Conservation (phyloP, 2,329 filamentous ascomycete genomes). For the Falciphora oryzae region DNA sequence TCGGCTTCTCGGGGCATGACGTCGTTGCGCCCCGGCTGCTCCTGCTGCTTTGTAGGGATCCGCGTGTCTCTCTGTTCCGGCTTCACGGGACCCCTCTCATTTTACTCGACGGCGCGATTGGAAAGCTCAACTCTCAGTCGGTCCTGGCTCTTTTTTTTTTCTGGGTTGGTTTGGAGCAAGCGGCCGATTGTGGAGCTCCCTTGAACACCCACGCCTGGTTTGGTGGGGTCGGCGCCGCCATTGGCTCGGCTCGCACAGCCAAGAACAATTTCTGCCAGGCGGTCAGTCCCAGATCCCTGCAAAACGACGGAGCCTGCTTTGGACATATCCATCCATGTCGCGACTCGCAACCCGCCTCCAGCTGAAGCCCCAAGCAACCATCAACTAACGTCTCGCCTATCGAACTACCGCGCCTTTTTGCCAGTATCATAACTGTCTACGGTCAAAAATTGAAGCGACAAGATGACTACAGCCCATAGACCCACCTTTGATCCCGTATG, state of each 20-base stretch:
- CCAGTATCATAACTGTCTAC: neutral
- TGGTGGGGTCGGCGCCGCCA: neutral
- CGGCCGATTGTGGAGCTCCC: neutral
- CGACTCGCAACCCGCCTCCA: neutral
- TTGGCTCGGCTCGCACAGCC: neutral
- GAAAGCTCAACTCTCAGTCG: neutral
- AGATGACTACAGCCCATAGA: constrained; percentile 68
- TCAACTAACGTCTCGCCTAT: neutral
- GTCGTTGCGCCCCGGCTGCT: neutral
- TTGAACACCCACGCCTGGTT: neutral
- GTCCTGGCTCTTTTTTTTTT: neutral
- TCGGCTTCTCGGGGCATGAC: constrained; percentile 88
- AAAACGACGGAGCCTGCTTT: neutral
- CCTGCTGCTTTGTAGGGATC: neutral
- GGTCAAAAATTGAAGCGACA: constrained; percentile 13
- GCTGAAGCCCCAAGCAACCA: neutral
- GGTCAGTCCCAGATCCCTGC: constrained; percentile 4
- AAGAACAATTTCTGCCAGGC: constrained; percentile 19
- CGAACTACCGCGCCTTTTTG: no score
- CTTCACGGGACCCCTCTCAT: neutral
- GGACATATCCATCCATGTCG: neutral
- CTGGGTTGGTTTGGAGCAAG: neutral
- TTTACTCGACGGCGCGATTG: neutral
- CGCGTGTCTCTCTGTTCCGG: neutral
- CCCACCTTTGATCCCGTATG: constrained; percentile 92